Conservation (phyloP, 2,329 filamentous ascomycete genomes). For the Talaromyces sp. region DNA sequence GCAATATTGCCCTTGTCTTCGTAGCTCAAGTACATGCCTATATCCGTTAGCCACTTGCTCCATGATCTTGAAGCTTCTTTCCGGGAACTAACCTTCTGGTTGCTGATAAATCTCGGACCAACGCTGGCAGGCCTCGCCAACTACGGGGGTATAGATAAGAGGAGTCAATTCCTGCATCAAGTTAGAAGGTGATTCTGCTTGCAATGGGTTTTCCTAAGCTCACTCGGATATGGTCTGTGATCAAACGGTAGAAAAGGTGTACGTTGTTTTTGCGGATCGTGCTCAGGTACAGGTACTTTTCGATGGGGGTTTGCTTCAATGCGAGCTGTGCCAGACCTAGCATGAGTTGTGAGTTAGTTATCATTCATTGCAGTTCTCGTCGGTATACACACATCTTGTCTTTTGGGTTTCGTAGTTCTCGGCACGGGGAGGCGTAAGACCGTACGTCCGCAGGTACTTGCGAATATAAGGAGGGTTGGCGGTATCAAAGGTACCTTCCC, state of each 20-base stretch:
- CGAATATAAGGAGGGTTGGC: conserved; percentile 46
- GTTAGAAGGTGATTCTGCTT: not conserved
- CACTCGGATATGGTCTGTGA: conserved; percentile 43
- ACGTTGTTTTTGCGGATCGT: conserved; percentile 48
- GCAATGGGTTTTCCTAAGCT: conserved; percentile 3
- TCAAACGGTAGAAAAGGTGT: conserved; percentile 47
- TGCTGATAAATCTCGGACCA: conserved; percentile 95
- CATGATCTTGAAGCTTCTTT: not conserved
- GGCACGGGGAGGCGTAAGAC: conserved; percentile 44
- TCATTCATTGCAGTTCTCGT: not conserved
- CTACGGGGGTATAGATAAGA: conserved; percentile 47
- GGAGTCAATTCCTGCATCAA: conserved; percentile 41
- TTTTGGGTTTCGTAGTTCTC: conserved; percentile 47
- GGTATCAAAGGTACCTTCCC: conserved; percentile 44
- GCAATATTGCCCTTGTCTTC: conserved; percentile 87
- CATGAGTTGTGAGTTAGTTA: not conserved
- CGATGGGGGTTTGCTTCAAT: conserved; percentile 42
- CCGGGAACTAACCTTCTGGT: conserved; percentile 62
- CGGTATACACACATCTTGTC: conserved; percentile 35
- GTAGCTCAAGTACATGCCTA: conserved; percentile 85
- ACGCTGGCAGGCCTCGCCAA: conserved; percentile 92
- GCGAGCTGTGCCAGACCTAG: conserved; percentile 42
- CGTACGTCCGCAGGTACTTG: conserved; percentile 48
- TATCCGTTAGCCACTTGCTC: not conserved
- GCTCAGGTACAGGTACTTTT: conserved; percentile 47